Evolutionary conservation across 1,284 basidiomycete genomes (phyloP).

Genomic region (Cutaneotrichosporon cutaneum): DNA sequence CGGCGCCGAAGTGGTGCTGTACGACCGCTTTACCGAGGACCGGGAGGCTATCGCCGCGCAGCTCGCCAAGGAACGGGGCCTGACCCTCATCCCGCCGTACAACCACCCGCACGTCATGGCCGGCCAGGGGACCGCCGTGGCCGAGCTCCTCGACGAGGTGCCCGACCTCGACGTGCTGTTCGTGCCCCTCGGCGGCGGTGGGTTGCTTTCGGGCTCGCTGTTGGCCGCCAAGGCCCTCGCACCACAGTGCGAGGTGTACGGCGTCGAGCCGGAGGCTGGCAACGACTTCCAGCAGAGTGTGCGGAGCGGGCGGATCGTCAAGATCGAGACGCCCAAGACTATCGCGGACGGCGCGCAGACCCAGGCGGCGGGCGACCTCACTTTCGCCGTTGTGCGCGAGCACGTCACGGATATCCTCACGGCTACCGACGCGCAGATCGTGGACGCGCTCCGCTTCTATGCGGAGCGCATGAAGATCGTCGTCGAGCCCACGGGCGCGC

Average conservation of each 20-base stretch:
- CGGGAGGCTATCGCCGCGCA: slow-evolving; percentile 91
- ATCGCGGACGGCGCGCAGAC: slow-evolving; percentile 98
- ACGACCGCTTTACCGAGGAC: slow-evolving; percentile 91
- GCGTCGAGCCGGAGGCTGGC: slow-evolving; percentile 89
- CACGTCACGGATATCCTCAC: slow-evolving; percentile 79
- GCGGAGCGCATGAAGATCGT: slow-evolving; percentile 85
- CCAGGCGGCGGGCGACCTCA: slow-evolving; percentile 90
- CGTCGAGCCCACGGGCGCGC: slow-evolving; percentile 95
- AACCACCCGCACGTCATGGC: slow-evolving; percentile 96
- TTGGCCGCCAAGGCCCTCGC: slow-evolving; percentile 94
- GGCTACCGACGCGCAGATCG: slow-evolving; percentile 95
- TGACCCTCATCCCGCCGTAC: slow-evolving; percentile 92
- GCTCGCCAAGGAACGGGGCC: slow-evolving; percentile 71
- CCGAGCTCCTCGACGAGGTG: slow-evolving; percentile 88
- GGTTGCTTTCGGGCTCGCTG: slow-evolving; percentile 80
- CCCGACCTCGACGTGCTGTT: slow-evolving; percentile 87
- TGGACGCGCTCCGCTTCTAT: slow-evolving; percentile 97
- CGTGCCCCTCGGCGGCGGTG: slow-evolving; percentile 87
- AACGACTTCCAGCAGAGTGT: slow-evolving; percentile 86
- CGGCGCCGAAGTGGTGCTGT: slow-evolving; percentile 89
- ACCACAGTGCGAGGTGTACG: slow-evolving; percentile 80
- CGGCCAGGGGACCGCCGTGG: slow-evolving; percentile 90
- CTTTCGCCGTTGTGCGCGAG: slow-evolving; percentile 83
- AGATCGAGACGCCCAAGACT: slow-evolving; percentile 84
- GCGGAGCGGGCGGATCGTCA: slow-evolving; percentile 72